Percentiles rank a stretch among this genome's conserved stretches.
phyloP scores from a whole-genome alignment of 176 grass and related monocot species.

The barley (Hordeum vulgare) region MorexV3_pseudomolecules_assembly NC_058518.1:15581677-15582176 shows the following conservation, averaged over 20 bases:
- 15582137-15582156: neutral
- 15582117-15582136: neutral
- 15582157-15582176: too few relatives aligned
- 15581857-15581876: neutral
- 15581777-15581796: neutral
- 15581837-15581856: neutral
- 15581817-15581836: neutral
- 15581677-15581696: neutral
- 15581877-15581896: neutral
- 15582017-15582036: slow-evolving; percentile 3
- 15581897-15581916: neutral
- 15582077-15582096: neutral
- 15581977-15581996: neutral
- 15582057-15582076: slow-evolving; percentile 2
- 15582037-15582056: slow-evolving; percentile 28
- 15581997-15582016: neutral
- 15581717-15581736: neutral
- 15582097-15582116: neutral
- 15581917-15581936: neutral
- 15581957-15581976: neutral
- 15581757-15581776: neutral
- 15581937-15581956: neutral
- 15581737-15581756: neutral
- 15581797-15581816: neutral
- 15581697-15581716: neutral